These are phyloP conservation scores for Claviceps paspali DNA, from an alignment of 2,329 filamentous ascomycete genomes.

Conservation along the genomic window DNA sequence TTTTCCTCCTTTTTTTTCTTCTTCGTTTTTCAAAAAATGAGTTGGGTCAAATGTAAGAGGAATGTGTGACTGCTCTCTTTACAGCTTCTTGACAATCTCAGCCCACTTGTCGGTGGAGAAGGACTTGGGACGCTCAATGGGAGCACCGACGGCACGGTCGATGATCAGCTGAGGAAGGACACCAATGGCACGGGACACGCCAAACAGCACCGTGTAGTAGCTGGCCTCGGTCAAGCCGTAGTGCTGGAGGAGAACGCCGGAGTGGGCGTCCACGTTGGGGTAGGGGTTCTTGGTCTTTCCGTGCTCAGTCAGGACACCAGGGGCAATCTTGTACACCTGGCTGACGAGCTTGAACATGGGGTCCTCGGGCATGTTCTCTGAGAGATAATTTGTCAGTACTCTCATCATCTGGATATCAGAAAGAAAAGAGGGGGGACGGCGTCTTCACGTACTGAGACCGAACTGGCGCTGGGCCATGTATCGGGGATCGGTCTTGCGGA, in stretches of 20 bases:
- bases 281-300: constrained; percentile 99
- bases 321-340: constrained; percentile 99
- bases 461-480: constrained; percentile 98
- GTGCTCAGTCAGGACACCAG: constrained; percentile 94
- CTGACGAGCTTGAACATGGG: constrained; percentile 99
- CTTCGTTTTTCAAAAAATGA: neutral
- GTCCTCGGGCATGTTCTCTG: constrained; percentile 80
- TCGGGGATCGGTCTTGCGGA: constrained; percentile 98
- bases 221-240: constrained; percentile 97
- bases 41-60: no score
- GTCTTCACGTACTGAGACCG: constrained; percentile 53
- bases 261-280: constrained; percentile 98
- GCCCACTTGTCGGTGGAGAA: constrained; percentile 96
- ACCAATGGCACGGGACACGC: constrained; percentile 94
- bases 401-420: neutral
- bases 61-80: no score
- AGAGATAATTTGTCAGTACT: constrained; percentile 12
- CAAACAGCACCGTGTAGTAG: constrained; percentile 99
- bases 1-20: neutral
- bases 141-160: constrained; percentile 89
- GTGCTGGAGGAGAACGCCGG: constrained; percentile 97
- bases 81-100: constrained; percentile 86
- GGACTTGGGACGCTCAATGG: constrained; percentile 97
- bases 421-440: no score
- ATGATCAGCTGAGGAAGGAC: constrained; percentile 99